Evolutionary conservation across 768 basidiomycete genomes (phyloP).

Genomic region (Collybia sordida): DNA sequence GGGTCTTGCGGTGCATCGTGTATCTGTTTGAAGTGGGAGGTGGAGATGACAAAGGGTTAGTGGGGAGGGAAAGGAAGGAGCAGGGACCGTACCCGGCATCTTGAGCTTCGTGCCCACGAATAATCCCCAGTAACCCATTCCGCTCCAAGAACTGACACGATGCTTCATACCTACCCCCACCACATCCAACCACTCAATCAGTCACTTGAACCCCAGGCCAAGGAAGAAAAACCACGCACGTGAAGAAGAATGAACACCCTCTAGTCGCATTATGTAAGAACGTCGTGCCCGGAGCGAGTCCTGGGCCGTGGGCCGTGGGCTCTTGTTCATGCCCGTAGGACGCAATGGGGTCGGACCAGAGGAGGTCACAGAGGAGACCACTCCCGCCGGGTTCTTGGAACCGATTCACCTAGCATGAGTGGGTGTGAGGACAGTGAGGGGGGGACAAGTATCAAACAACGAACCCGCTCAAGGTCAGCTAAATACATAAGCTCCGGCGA

Average conservation of each 20-base stretch:
- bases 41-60: neutral
- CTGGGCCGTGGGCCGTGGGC: conserved; percentile 44
- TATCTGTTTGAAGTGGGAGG: conserved; percentile 45
- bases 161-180: conserved; percentile 61
- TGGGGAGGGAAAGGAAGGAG: too few species aligned
- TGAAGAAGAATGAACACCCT: conserved; percentile 92
- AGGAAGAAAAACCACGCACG: conserved; percentile 49
- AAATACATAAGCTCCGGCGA: conserved; percentile 83
- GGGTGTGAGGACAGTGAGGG: conserved; percentile 8
- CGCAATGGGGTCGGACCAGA: conserved; percentile 94
- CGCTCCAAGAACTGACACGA: conserved; percentile 93
- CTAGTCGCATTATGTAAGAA: conserved; percentile 83
- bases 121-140: conserved; percentile 88
- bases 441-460: conserved; percentile 17
- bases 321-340: conserved; percentile 86
- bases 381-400: conserved; percentile 92
- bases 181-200: conserved; percentile 25
- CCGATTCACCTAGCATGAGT: conserved; percentile 70
- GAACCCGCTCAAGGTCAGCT: conserved; percentile 67
- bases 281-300: conserved; percentile 54
- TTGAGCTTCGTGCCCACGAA: conserved; percentile 96
- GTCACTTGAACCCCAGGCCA: conserved; percentile 25
- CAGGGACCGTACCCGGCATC: conserved; percentile 90
- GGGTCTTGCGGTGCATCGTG: conserved; percentile 94
- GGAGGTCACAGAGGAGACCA: conserved; percentile 89